These are phyloP conservation scores for Berberis vulgaris DNA, from an alignment of 164 flowering plant species.

Conservation along the genomic window DNA sequence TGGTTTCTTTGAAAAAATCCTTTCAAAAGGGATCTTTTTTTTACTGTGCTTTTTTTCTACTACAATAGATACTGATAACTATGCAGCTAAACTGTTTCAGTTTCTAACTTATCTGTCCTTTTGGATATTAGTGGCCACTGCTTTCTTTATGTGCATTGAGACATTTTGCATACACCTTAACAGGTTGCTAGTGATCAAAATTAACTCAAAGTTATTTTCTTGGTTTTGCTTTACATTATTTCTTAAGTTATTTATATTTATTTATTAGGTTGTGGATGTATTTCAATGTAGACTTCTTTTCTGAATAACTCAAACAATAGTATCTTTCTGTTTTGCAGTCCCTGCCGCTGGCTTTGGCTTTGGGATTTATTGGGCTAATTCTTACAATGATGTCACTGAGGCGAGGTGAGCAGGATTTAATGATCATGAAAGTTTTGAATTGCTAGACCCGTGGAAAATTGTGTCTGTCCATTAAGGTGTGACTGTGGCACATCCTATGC, in stretches of 20 bases:
- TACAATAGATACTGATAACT: too few relatives aligned
- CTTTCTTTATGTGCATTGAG: too few relatives aligned
- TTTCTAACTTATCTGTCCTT: too few relatives aligned
- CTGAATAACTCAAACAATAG: background rate
- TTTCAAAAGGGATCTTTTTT: too few relatives aligned
- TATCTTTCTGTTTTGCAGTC: constrained; percentile 42
- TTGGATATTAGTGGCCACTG: too few relatives aligned
- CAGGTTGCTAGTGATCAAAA: background rate
- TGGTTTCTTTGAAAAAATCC: too few relatives aligned
- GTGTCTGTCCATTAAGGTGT: too few relatives aligned
- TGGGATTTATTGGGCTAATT: constrained; percentile 53
- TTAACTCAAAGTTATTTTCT: background rate
- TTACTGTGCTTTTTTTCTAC: too few relatives aligned
- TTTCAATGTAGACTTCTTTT: background rate
- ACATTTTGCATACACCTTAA: background rate
- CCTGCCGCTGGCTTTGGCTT: constrained; percentile 46
- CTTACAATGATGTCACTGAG: constrained; percentile 57
- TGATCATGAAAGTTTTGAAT: background rate
- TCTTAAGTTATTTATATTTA: background rate
- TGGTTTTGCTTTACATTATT: background rate
- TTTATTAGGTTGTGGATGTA: background rate
- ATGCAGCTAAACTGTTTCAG: too few relatives aligned
- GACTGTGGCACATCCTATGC: too few relatives aligned
- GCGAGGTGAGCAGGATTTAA: constrained; percentile 51
- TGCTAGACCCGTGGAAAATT: too few relatives aligned